Evolutionary conservation across 371 early-diverging fungal genomes (phyloP), one percentile per base, ranked within the genome.

Genomic region (Neoconidiobolus thromboides): DNA sequence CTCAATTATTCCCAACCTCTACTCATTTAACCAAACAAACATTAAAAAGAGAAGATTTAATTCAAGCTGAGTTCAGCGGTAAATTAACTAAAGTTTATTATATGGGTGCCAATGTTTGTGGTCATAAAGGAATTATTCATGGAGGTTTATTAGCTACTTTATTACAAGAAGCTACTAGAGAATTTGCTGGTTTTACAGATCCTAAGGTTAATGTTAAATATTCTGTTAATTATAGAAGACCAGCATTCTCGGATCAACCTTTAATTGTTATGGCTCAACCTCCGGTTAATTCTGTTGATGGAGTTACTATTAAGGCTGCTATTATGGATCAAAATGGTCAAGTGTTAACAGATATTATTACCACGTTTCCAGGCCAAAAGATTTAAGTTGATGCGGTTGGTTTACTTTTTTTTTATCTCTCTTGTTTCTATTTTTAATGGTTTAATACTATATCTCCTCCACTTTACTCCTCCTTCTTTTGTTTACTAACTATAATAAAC

Each of bases 121-220:
- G 55, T 4, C 55, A 55, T 42, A 55, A 55, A 37, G 42, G 42
- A 37, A 55, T 55, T 42, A 41, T 55, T 38, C 55, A 55, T 42
- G 55, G 55, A 12, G 55, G 55, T 55, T 41, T 55, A 26, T 12
- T 55, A 10, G 55, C 55, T 37, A 55, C 55, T 42, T 38, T 55
- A 12, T 41, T 55, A 38, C 55, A 55, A 41, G 55, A 55, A 36
- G 55, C 55, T 38, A 12, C 38, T 41, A 12, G 38, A 37, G 55
- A 55, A 41, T 37, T 55, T 14, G 37, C 55, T 41, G 14, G 14
- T 42, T 12, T 14, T 3, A 42, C 4, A 12, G 4, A 38, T 55
- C 10, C 26, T 10, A 41, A n/a, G 38, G 10, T 12, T 12, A 7
- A 37, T 12, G 14, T 12, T 42, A 55, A 26, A 3, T 55, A 37